phyloP scores from a whole-genome alignment of 2,329 filamentous ascomycete genomes.

The Onygena corvina region DNA sequence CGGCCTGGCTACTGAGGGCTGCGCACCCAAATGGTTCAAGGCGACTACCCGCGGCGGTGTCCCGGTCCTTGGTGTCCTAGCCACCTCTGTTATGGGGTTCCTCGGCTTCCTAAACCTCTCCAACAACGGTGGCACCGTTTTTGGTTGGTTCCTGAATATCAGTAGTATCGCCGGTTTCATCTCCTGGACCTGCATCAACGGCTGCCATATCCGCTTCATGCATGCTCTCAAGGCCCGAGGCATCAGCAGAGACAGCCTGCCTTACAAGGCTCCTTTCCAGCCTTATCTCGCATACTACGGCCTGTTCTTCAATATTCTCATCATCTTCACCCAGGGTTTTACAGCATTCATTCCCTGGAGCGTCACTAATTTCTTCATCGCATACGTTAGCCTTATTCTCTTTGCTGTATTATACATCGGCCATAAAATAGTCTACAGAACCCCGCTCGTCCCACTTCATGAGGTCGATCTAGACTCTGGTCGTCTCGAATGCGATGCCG shows the following conservation, averaged over 20 bases:
- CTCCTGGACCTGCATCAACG: constrained; percentile 28
- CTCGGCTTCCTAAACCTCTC: constrained; percentile 60
- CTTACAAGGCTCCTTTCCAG: constrained; percentile 51
- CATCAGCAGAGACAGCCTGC: constrained; percentile 46
- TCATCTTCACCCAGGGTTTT: constrained; percentile 58
- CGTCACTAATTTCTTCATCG: constrained; percentile 49
- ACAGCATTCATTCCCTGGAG: constrained; percentile 54
- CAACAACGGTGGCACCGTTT: constrained; percentile 48
- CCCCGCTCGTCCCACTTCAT: constrained; percentile 26
- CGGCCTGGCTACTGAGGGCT: constrained; percentile 44
- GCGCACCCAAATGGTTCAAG: constrained; percentile 34
- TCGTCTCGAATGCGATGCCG: constrained; percentile 25
- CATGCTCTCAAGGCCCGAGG: constrained; percentile 45
- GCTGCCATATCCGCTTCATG: constrained; percentile 55
- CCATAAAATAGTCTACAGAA: constrained; percentile 42
- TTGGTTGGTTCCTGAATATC: constrained; percentile 34
- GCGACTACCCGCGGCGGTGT: constrained; percentile 33
- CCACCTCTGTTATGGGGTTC: constrained; percentile 44
- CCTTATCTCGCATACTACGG: constrained; percentile 56
- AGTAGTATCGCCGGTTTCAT: constrained; percentile 28
- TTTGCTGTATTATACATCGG: constrained; percentile 49
- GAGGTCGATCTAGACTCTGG: constrained; percentile 37
- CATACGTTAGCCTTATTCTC: constrained; percentile 53
- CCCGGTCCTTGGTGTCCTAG: constrained; percentile 35
- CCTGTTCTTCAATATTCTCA: constrained; percentile 51